A percentile compares a stretch with the other conserved stretches of the same genome.
Evolutionary conservation across 148 eudicot species (phyloP).

Genomic region (Camellia lanceoleosa): DNA sequence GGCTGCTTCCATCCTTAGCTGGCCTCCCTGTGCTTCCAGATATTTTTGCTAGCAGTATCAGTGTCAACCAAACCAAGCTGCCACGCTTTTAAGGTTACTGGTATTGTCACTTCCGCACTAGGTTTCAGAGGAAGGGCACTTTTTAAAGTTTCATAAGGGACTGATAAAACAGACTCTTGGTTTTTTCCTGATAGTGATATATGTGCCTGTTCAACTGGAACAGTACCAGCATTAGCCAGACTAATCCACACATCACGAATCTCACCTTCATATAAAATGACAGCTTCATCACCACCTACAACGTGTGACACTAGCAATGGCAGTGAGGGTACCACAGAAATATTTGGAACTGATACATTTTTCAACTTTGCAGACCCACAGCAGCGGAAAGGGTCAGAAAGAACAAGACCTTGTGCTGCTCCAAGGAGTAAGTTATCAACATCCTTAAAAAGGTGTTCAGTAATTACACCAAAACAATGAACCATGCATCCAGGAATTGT

Average conservation of each 20-base stretch:
- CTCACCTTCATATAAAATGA: slow-evolving; percentile 90
- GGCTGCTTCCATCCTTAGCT: slow-evolving; percentile 80
- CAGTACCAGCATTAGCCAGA: slow-evolving; percentile 94
- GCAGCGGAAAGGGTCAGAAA: slow-evolving; percentile 94
- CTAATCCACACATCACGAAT: slow-evolving; percentile 79
- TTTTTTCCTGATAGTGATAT: slow-evolving; percentile 88
- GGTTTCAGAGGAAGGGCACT: slow-evolving; percentile 84
- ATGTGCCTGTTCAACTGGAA: slow-evolving; percentile 92
- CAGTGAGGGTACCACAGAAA: slow-evolving; percentile 74
- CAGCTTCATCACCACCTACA: slow-evolving; percentile 91
- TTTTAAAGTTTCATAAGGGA: slow-evolving; percentile 63
- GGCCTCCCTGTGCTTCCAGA: slow-evolving; percentile 56
- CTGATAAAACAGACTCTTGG: slow-evolving; percentile 78
- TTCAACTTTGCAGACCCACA: slow-evolving; percentile 88
- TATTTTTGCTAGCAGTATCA: slow-evolving; percentile 56
- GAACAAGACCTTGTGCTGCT: slow-evolving; percentile 92
- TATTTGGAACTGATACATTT: slow-evolving; percentile 63
- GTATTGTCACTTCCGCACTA: slow-evolving; percentile 87
- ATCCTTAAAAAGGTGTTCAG: slow-evolving; percentile 87
- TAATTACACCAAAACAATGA: slow-evolving; percentile 93
- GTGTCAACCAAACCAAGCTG: slow-evolving; percentile 63
- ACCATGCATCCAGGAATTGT: slow-evolving; percentile 87
- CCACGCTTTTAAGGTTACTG: slow-evolving; percentile 86
- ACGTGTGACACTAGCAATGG: slow-evolving; percentile 82
- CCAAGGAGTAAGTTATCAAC: slow-evolving; percentile 88